Conservation (phyloP, 164 flowering plant genomes). For the Macadamia tetraphylla region DNA sequence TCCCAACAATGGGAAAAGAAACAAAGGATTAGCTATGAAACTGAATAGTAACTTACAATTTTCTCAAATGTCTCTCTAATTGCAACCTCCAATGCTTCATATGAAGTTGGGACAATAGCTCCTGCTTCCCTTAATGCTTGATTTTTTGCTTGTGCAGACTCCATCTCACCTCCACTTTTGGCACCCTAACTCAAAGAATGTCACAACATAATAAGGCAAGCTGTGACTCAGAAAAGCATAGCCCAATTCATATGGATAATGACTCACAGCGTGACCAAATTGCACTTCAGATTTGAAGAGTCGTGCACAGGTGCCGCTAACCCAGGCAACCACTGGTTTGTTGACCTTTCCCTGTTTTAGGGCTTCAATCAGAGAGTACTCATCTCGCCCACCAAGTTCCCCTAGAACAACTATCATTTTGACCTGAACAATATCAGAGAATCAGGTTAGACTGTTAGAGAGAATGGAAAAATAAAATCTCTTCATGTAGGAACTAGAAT, state of each 20-base stretch:
- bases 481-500: background rate
- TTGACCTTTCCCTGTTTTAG: conserved; percentile 84
- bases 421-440: conserved; percentile 39
- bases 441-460: background rate
- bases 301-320: conserved; percentile 97
- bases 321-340: conserved; percentile 99
- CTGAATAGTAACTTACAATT: conserved; percentile 43
- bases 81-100: conserved; percentile 78
- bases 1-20: background rate
- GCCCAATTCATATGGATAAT: background rate
- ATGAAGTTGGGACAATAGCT: conserved; percentile 94
- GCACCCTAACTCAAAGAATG: conserved; percentile 59
- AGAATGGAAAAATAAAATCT: background rate
- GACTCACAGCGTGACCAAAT: conserved; percentile 97
- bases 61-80: conserved; percentile 91
- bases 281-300: conserved; percentile 99
- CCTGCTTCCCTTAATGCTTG: conserved; percentile 92
- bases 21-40: background rate
- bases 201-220: conserved; percentile 3
- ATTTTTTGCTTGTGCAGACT: conserved; percentile 98
- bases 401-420: conserved; percentile 99
- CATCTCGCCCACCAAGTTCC: conserved; percentile 98
- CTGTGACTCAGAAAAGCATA: background rate
- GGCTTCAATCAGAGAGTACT: conserved; percentile 97
- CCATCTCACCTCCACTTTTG: conserved; percentile 98